A percentile compares a stretch with the other conserved stretches of the same genome.
phyloP scores from a whole-genome alignment of 768 basidiomycete species.

The Auricularia cornea region DNA sequence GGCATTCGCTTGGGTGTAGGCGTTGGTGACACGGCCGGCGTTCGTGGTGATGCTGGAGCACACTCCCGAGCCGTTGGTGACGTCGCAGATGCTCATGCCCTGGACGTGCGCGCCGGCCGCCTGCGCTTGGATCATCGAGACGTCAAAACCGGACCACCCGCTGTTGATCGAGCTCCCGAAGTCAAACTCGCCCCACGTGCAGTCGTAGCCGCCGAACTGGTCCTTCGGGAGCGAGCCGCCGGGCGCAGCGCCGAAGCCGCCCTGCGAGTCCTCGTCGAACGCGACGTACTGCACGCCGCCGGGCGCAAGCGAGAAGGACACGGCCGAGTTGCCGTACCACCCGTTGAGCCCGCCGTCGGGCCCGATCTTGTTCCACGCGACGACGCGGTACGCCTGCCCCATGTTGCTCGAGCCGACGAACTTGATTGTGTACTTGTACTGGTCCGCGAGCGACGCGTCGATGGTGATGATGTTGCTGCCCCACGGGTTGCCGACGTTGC shows the following conservation, averaged over 20 bases:
- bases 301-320: neutral
- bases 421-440: slow-evolving; percentile 2
- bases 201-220: slow-evolving; percentile 1
- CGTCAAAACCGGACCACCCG: neutral
- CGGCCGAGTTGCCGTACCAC: neutral
- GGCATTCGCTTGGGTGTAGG: neutral
- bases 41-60: slow-evolving; percentile 1
- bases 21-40: neutral
- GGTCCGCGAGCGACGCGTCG: neutral
- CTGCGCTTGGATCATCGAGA: neutral
- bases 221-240: neutral
- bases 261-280: slow-evolving; percentile 1
- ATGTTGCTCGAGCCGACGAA: slow-evolving; percentile 1
- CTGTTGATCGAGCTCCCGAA: neutral
- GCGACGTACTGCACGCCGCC: neutral
- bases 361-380: slow-evolving; percentile 1
- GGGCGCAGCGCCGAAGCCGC: neutral
- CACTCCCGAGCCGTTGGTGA: neutral
- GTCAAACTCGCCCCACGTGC: slow-evolving; percentile 1
- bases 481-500: slow-evolving; percentile 1
- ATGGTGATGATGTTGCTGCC: neutral
- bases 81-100: neutral
- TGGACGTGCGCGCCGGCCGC: neutral
- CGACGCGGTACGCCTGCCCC: neutral
- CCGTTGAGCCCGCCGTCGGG: neutral